Base-by-base conservation (phyloP, 192 early-diverging fungal genomes). In the Helicostylum pulchrum region DNA sequence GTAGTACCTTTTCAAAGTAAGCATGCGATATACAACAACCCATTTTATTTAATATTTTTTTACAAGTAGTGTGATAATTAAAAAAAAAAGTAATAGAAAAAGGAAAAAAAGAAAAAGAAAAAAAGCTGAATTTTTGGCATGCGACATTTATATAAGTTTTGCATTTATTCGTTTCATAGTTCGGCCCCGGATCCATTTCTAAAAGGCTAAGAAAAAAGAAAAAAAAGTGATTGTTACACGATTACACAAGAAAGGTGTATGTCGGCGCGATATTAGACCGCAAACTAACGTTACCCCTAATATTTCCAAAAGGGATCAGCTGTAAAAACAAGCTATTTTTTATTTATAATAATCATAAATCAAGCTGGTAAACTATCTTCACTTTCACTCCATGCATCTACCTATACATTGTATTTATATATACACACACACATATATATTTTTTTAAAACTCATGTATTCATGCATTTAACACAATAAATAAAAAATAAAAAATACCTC, bases 311-410 rank as follows among this genome's bases (percentile, higher is more conserved):
- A 39, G 36, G 6, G 36, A 39, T 39, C 36, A 39, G 36, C 36
- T 39, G 36, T 26, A 26, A 26, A 39, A 39, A 39, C 36, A 39
- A 39, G 36, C 9, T 39, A 39, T 39, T 50, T 50, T 50, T 50
- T 50, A 7, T 50, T 50, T 50, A 20, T 50, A 7, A 20, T 50
- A 11, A 11, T 49, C 11, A 6, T 14, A 11, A 6, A 21, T 50
- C 17, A 20, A 50, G 21, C 4, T 21, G 12, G 52, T 53, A 15
- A 12, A 53, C 61, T 49, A 15, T 61, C 70, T 20, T 80, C 79
- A 55, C 72, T 75, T 46, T 80, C 79, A 19, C 77, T 78, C 81
- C 81, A 83, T 30, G 78, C 65, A 57, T 83, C 67, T 2, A 64
- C 65, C 67, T 51, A 44, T 49, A 15, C 15, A 30, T 26, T 26